phyloP scores from a whole-genome alignment of 352 stramenopile species.

The Phytophthora cactorum region DNA sequence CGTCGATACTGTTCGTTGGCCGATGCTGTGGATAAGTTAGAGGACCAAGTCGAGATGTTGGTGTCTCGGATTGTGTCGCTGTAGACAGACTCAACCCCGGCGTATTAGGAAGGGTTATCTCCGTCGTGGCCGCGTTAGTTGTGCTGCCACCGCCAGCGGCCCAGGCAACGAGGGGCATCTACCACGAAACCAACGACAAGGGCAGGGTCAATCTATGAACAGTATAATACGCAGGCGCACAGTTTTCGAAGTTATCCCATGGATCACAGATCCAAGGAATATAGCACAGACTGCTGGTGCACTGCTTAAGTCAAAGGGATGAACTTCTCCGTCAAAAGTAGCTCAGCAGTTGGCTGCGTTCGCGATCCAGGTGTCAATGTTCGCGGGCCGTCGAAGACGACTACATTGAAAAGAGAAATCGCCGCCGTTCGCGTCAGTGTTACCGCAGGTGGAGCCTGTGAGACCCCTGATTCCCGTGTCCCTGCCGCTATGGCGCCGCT shows the following conservation, averaged over 20 bases:
- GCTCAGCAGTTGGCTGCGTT: slow-evolving; percentile 43
- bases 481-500: too few relatives aligned
- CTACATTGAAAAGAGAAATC: too few relatives aligned
- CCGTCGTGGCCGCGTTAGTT: slow-evolving; percentile 3
- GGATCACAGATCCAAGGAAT: slow-evolving; percentile 49
- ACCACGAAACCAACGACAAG: too few relatives aligned
- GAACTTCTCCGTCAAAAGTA: slow-evolving; percentile 34
- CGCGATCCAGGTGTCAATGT: background rate
- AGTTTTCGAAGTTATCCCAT: slow-evolving; percentile 57
- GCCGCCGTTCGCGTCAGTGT: too few relatives aligned
- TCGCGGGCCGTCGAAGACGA: background rate
- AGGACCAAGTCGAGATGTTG: slow-evolving; percentile 14
- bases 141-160: background rate
- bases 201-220: too few relatives aligned
- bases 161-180: too few relatives aligned
- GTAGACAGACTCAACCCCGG: background rate
- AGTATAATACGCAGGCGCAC: background rate
- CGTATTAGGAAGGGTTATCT: background rate
- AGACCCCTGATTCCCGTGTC: too few relatives aligned
- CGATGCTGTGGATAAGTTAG: background rate
- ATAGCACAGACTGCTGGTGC: slow-evolving; percentile 32
- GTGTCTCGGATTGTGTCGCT: slow-evolving; percentile 13
- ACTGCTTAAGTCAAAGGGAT: slow-evolving; percentile 44
- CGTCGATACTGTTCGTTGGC: slow-evolving; percentile 29
- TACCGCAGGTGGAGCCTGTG: too few relatives aligned